Evolutionary conservation across 2,329 filamentous ascomycete genomes (phyloP).

Genomic region (Cadophora sp.): DNA sequence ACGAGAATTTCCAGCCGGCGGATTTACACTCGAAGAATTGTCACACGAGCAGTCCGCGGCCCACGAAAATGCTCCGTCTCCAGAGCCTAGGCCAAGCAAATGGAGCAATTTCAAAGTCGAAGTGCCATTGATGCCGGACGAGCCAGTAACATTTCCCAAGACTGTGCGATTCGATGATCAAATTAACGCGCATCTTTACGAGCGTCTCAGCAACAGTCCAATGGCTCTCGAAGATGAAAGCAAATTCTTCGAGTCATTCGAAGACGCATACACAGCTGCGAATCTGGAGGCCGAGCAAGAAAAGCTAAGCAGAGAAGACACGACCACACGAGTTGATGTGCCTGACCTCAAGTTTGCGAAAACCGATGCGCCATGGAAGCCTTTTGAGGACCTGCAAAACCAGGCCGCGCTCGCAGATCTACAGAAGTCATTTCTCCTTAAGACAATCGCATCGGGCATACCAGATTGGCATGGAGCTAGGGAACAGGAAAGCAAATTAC

Average conservation of each 20-base stretch:
- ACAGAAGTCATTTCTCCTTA: slow-evolving; percentile 40
- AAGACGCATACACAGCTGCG: slow-evolving; percentile 29
- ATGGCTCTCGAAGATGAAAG: slow-evolving; percentile 21
- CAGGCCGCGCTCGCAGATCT: slow-evolving; percentile 41
- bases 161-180: slow-evolving; percentile 40
- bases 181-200: slow-evolving; percentile 35
- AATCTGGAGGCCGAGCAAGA: slow-evolving; percentile 42
- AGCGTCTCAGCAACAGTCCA: slow-evolving; percentile 15
- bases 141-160: slow-evolving; percentile 26
- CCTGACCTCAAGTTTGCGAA: slow-evolving; percentile 53
- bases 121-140: slow-evolving; percentile 39
- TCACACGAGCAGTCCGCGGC: slow-evolving; percentile 61
- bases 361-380: slow-evolving; percentile 54
- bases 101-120: slow-evolving; percentile 41
- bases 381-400: slow-evolving; percentile 24
- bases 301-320: slow-evolving; percentile 40
- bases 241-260: slow-evolving; percentile 40
- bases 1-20: not conserved
- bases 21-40: slow-evolving; percentile 4
- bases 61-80: slow-evolving; percentile 49
- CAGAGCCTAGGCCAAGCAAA: slow-evolving; percentile 24
- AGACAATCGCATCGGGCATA: slow-evolving; percentile 37
- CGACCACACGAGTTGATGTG: slow-evolving; percentile 54
- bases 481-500: slow-evolving; percentile 49
- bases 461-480: slow-evolving; percentile 49